These are phyloP conservation scores for Wallacemonas sp. DNA, from an alignment of 208 protist genomes.

Conservation along the genomic window DNA sequence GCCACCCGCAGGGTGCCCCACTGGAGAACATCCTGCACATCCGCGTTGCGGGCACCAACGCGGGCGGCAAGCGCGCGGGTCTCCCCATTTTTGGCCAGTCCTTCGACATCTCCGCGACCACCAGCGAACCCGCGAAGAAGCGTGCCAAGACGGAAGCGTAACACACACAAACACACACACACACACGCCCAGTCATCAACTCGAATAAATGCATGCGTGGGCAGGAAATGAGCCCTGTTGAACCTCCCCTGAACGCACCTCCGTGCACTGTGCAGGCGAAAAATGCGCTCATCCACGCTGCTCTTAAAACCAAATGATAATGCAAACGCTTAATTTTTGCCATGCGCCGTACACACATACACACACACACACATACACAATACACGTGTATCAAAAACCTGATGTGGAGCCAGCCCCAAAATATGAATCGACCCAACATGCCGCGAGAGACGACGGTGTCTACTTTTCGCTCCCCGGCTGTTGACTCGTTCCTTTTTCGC, in stretches of 20 bases:
- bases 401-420: neutral
- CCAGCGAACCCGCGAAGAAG: neutral
- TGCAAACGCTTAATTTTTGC: constrained; percentile 11
- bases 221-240: no score
- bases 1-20: constrained; percentile 52
- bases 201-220: neutral
- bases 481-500: no score
- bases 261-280: no score
- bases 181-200: neutral
- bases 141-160: constrained; percentile 11
- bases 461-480: no score
- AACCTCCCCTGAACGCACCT: no score
- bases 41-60: constrained; percentile 72
- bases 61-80: constrained; percentile 58
- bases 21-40: constrained; percentile 75
- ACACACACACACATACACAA: neutral
- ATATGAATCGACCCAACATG: neutral
- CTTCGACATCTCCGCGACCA: constrained; percentile 45
- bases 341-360: neutral
- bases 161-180: neutral
- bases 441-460: no score
- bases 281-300: no score
- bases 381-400: neutral
- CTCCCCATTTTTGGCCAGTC: constrained; percentile 75
- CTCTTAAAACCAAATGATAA: constrained; percentile 2